Conservation (phyloP, 164 flowering plant species). For the Macadamia tetraphylla region DNA sequence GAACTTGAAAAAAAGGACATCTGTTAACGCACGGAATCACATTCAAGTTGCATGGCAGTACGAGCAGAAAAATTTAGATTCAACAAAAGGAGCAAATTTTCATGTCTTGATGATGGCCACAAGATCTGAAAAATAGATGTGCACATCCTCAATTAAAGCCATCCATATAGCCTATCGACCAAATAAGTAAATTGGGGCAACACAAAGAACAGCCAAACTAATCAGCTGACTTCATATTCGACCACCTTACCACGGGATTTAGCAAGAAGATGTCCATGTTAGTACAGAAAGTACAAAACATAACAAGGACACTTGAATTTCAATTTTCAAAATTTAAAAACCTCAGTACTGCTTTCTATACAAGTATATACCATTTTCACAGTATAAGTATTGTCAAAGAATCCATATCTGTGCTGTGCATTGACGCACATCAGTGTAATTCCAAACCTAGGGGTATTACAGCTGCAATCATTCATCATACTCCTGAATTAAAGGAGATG, state of each 20-base stretch:
- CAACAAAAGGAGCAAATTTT: background rate
- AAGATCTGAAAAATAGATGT: too few species aligned
- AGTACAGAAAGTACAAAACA: background rate
- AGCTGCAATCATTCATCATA: too few species aligned
- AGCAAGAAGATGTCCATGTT: background rate
- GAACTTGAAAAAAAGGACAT: background rate
- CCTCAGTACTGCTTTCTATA: too few species aligned
- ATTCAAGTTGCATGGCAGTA: background rate
- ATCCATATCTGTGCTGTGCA: too few species aligned
- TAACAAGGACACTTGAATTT: background rate
- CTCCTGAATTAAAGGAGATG: too few species aligned
- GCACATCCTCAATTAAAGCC: background rate
- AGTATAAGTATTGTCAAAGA: too few species aligned
- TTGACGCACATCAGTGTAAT: too few species aligned
- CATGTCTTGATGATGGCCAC: background rate
- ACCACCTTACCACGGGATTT: background rate
- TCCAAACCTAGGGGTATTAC: too few species aligned
- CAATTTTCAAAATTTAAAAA: background rate
- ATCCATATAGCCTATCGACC: background rate
- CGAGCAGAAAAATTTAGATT: background rate
- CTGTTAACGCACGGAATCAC: background rate
- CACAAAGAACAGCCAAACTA: background rate
- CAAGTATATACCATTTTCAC: too few species aligned
- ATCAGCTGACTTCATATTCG: background rate
- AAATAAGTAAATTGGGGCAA: background rate